Conservation (phyloP, 352 stramenopile genomes). For the Elongisporangium senticosum region DNA sequence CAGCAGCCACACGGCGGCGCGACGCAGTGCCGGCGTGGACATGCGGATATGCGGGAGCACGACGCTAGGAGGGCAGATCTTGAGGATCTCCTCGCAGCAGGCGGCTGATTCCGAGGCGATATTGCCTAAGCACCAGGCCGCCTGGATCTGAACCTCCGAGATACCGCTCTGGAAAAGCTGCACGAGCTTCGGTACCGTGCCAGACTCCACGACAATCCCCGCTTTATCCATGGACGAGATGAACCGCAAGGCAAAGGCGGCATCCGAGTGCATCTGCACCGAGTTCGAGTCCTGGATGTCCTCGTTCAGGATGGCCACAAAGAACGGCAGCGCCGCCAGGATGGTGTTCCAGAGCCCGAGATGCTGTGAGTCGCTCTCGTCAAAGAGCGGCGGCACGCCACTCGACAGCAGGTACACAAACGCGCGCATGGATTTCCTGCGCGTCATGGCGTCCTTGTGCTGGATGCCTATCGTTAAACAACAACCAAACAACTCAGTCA, state of each 20-base stretch:
- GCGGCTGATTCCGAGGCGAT: slow-evolving; percentile 70
- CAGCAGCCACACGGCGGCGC: slow-evolving; percentile 76
- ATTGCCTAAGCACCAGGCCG: slow-evolving; percentile 83
- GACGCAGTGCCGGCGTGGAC: slow-evolving; percentile 68
- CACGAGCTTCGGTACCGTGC: slow-evolving; percentile 70
- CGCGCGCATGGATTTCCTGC: slow-evolving; percentile 80
- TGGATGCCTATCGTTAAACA: slow-evolving; percentile 50
- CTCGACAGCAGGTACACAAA: slow-evolving; percentile 86
- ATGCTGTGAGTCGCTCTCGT: slow-evolving; percentile 81
- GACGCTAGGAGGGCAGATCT: slow-evolving; percentile 53
- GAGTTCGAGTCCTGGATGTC: slow-evolving; percentile 50
- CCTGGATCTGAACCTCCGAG: slow-evolving; percentile 85
- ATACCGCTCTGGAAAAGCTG: slow-evolving; percentile 83
- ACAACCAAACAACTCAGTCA: slow-evolving; percentile 4
- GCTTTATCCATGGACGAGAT: slow-evolving; percentile 88
- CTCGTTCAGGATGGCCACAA: slow-evolving; percentile 74
- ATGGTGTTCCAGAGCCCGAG: slow-evolving; percentile 77
- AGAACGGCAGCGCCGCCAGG: slow-evolving; percentile 70
- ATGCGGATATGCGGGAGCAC: slow-evolving; percentile 84
- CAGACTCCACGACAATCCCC: slow-evolving; percentile 57
- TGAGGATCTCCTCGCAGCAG: slow-evolving; percentile 72
- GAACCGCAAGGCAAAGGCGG: slow-evolving; percentile 81
- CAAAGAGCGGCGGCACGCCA: slow-evolving; percentile 78
- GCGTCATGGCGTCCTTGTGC: slow-evolving; percentile 60
- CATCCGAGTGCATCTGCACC: slow-evolving; percentile 80